phyloP scores from a whole-genome alignment of 2,329 filamentous ascomycete genomes.

The Fusarium euwallaceae region DNA sequence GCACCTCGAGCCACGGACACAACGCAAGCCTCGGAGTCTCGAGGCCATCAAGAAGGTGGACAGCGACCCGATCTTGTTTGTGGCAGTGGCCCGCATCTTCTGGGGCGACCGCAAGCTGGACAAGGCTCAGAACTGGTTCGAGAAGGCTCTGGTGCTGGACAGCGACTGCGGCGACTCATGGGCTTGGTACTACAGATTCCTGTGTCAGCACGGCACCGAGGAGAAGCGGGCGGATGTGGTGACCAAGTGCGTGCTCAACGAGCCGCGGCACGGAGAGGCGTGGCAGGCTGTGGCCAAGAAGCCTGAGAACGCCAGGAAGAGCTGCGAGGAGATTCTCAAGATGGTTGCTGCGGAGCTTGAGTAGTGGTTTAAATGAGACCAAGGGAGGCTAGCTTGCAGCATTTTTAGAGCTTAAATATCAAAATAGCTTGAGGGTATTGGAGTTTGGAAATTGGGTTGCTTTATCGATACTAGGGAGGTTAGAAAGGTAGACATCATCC shows the following conservation, averaged over 20 bases:
- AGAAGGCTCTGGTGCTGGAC: constrained; percentile 91
- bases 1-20: constrained; percentile 90
- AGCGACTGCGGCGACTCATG: constrained; percentile 91
- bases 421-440: background rate
- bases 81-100: constrained; percentile 94
- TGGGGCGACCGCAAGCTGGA: constrained; percentile 94
- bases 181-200: constrained; percentile 98
- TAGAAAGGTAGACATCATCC: constrained; percentile 19
- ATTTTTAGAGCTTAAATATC: constrained; percentile 4
- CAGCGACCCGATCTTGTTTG: constrained; percentile 88
- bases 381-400: background rate
- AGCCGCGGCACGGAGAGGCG: constrained; percentile 91
- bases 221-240: constrained; percentile 92
- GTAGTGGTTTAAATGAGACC: constrained; percentile 30
- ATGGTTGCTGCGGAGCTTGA: constrained; percentile 72
- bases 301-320: constrained; percentile 81
- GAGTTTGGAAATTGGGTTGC: constrained; percentile 27
- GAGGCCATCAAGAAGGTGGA: constrained; percentile 98
- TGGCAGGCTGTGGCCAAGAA: constrained; percentile 92
- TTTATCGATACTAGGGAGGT: constrained; percentile 31
- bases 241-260: constrained; percentile 82
- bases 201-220: constrained; percentile 91
- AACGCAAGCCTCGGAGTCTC: constrained; percentile 89
- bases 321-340: constrained; percentile 84
- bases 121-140: constrained; percentile 97